phyloP scores from a whole-genome alignment of 345 rosid genomes.

The Euphorbia lathyris region DNA sequence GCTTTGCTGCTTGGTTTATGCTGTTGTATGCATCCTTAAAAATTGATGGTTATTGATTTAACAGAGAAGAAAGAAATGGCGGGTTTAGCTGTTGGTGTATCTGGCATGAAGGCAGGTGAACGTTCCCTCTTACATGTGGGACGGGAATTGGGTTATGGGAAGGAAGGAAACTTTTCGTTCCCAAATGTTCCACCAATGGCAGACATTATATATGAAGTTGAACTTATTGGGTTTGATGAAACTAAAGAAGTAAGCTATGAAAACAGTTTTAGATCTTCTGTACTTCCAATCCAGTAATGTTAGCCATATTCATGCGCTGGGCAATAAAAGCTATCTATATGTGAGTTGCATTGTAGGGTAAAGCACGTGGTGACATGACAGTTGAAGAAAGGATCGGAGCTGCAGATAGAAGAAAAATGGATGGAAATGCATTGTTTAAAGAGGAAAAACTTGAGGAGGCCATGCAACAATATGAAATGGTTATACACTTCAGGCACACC shows the following conservation, averaged over 20 bases:
- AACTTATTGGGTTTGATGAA: constrained; percentile 96
- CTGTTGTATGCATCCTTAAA: constrained; percentile 7
- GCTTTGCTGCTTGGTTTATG: neutral
- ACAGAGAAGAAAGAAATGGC: constrained; percentile 90
- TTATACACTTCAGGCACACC: constrained; percentile 28
- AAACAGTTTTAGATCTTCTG: constrained; percentile 1
- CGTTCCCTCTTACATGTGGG: constrained; percentile 73
- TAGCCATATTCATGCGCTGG: constrained; percentile 1
- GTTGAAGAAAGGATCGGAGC: constrained; percentile 92
- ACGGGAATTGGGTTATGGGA: constrained; percentile 92
- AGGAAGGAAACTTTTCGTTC: constrained; percentile 94
- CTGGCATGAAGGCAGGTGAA: constrained; percentile 90
- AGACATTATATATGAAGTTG: constrained; percentile 79
- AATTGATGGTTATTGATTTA: constrained; percentile 10
- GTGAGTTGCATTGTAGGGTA: constrained; percentile 52
- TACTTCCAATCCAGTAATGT: neutral
- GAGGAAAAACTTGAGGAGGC: constrained; percentile 91
- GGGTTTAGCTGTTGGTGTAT: constrained; percentile 84
- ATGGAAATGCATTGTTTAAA: constrained; percentile 76
- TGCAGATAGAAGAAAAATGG: constrained; percentile 92
- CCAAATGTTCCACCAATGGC: constrained; percentile 96
- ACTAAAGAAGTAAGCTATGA: constrained; percentile 67
- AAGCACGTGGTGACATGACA: constrained; percentile 94
- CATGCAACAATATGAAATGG: constrained; percentile 99
- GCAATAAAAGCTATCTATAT: neutral